A percentile compares a stretch with the other conserved stretches of the same genome.
Evolutionary conservation across 331 rosid species (phyloP).

Genomic region (Spiraea crenata): DNA sequence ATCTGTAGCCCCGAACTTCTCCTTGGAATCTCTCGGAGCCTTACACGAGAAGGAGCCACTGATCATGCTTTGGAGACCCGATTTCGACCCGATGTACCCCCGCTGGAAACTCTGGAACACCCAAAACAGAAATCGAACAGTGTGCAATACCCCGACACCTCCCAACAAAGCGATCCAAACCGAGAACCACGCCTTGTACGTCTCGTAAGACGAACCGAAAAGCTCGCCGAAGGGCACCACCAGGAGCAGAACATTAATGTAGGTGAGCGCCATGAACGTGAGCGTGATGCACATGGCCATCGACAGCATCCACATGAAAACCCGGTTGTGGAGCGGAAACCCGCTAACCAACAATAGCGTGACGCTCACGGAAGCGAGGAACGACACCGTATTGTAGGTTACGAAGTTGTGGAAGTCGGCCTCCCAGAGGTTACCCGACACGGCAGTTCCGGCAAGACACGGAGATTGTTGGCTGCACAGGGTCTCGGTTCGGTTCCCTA

Average conservation of each 20-base stretch:
- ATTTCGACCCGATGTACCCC: not conserved
- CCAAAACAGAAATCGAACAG: constrained; percentile 13
- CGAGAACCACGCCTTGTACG: rapidly evolving
- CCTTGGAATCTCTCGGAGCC: not conserved
- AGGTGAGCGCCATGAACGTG: constrained; percentile 9
- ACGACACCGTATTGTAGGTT: constrained; percentile 16
- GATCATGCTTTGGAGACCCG: not conserved
- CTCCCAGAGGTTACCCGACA: rapidly evolving
- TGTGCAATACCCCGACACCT: not conserved
- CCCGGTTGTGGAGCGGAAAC: constrained; percentile 17
- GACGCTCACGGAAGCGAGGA: constrained; percentile 28
- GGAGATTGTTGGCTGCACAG: not conserved
- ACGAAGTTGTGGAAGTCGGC: rapidly evolving
- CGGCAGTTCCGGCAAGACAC: constrained; percentile 32
- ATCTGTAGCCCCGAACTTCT: not conserved
- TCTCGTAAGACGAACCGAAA: not conserved
- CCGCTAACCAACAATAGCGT: constrained; percentile 32
- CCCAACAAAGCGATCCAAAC: not conserved
- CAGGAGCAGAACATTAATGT: not conserved
- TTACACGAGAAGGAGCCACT: not conserved
- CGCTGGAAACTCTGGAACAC: not conserved
- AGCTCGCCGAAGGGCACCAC: not conserved
- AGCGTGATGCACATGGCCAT: constrained; percentile 21
- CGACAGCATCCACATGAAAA: constrained; percentile 13
- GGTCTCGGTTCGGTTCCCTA: too few species aligned